Evolutionary conservation across 352 stramenopile species (phyloP).

Genomic region (Stramenopiles sp.): DNA sequence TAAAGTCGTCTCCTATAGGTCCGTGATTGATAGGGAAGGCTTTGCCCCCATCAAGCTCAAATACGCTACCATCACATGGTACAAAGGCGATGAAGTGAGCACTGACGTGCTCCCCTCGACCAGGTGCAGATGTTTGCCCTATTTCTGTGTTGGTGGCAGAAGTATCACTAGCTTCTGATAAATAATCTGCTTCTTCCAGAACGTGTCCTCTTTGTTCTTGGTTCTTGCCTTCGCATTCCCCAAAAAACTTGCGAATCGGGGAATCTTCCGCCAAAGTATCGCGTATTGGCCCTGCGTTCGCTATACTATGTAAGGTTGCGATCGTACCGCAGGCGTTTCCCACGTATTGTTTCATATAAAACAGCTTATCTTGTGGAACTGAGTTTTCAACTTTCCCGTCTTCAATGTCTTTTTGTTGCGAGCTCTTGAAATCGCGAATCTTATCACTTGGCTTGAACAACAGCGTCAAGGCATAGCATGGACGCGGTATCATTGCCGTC

Average conservation of each 20-base stretch:
- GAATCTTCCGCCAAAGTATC: background rate
- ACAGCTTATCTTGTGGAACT: too few relatives aligned
- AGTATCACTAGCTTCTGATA: constrained; percentile 17
- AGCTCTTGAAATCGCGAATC: constrained; percentile 14
- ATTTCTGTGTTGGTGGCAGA: constrained; percentile 15
- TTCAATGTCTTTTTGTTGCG: constrained; percentile 22
- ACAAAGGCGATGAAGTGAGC: constrained; percentile 24
- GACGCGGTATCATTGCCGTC: constrained; percentile 32
- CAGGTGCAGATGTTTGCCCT: constrained; percentile 18
- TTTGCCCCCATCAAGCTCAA: constrained; percentile 23
- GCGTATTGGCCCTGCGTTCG: too few relatives aligned
- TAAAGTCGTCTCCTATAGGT: constrained; percentile 12
- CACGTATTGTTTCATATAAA: constrained; percentile 28
- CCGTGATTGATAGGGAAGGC: constrained; percentile 20
- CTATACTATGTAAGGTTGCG: constrained; percentile 33
- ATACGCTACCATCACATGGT: constrained; percentile 13
- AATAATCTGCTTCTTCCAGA: background rate
- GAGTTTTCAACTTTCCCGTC: constrained; percentile 19
- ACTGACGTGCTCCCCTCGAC: constrained; percentile 15
- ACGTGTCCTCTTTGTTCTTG: background rate
- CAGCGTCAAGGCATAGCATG: constrained; percentile 20
- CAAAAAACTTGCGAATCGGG: constrained; percentile 14
- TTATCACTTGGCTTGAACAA: constrained; percentile 17
- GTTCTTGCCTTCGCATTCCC: background rate
- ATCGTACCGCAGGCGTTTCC: constrained; percentile 37